These are phyloP conservation scores for Rugonectria rugulosa DNA, from an alignment of 2,329 filamentous ascomycete genomes.

Conservation along the genomic window DNA sequence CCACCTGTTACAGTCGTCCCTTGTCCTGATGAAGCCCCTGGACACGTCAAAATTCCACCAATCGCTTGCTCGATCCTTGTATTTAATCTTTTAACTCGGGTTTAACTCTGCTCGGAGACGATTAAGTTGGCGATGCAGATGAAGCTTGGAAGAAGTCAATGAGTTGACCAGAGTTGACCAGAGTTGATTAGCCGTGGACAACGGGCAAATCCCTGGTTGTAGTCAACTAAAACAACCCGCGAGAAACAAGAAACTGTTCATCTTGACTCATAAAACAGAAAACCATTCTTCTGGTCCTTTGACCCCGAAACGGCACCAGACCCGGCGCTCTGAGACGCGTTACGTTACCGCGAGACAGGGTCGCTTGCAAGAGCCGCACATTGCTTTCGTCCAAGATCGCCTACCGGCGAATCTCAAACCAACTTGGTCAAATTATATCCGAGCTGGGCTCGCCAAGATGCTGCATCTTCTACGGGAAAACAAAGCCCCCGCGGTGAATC, in stretches of 20 bases:
- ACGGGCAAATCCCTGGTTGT: too few species aligned
- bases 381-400: too few species aligned
- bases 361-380: constrained; percentile 11
- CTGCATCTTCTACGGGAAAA: constrained; percentile 1
- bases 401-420: constrained; percentile 2
- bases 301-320: constrained; percentile 22
- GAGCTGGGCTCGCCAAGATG: background rate
- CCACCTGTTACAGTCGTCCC: constrained; percentile 34
- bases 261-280: background rate
- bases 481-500: constrained; percentile 12
- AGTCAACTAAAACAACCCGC: too few species aligned
- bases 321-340: constrained; percentile 32
- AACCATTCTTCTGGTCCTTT: background rate
- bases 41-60: constrained; percentile 33
- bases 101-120: background rate
- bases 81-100: background rate
- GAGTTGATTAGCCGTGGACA: too few species aligned
- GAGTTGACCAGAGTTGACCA: background rate
- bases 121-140: too few species aligned
- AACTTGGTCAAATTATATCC: background rate
- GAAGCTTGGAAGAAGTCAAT: background rate
- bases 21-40: constrained; percentile 24
- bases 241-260: background rate
- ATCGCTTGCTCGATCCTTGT: constrained; percentile 18
- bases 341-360: constrained; percentile 28